Evolutionary conservation across 2,329 filamentous ascomycete species (phyloP).

Genomic region (Acarospora socialis): DNA sequence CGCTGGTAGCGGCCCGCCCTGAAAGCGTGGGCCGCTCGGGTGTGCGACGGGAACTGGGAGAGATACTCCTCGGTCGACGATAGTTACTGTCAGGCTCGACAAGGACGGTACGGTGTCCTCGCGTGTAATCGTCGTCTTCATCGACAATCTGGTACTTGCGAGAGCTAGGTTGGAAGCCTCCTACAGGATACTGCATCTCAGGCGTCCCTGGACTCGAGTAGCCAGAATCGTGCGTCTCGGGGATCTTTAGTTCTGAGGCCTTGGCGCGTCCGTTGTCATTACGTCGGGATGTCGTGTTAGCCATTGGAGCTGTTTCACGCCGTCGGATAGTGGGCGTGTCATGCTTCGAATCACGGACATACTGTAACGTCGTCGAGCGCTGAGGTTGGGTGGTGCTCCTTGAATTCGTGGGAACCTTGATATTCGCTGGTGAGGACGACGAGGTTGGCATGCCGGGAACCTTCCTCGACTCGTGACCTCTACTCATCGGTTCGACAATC

Average conservation of each 20-base stretch:
- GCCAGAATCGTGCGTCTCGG: conserved; percentile 28
- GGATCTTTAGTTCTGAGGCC: conserved; percentile 23
- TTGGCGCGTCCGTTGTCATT: conserved; percentile 18
- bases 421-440: conserved; percentile 21
- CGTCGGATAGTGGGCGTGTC: conserved; percentile 19
- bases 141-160: conserved; percentile 22
- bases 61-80: conserved; percentile 4
- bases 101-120: conserved; percentile 12
- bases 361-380: conserved; percentile 21
- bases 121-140: conserved; percentile 16
- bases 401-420: conserved; percentile 16
- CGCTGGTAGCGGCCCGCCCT: conserved; percentile 14
- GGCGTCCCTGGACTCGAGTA: conserved; percentile 31
- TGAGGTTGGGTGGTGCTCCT: conserved; percentile 21
- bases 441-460: conserved; percentile 25
- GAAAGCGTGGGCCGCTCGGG: conserved; percentile 13
- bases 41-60: neutral
- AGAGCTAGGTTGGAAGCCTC: conserved; percentile 19
- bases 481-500: conserved; percentile 21
- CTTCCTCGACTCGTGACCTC: conserved; percentile 19
- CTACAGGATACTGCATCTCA: conserved; percentile 21
- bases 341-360: conserved; percentile 18
- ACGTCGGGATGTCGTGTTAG: conserved; percentile 17
- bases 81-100: conserved; percentile 17
- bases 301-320: conserved; percentile 19